A percentile compares a stretch with the other conserved stretches of the same genome.
Evolutionary conservation across 2,329 filamentous ascomycete genomes (phyloP).

Genomic region (Aspergillus intermedius): DNA sequence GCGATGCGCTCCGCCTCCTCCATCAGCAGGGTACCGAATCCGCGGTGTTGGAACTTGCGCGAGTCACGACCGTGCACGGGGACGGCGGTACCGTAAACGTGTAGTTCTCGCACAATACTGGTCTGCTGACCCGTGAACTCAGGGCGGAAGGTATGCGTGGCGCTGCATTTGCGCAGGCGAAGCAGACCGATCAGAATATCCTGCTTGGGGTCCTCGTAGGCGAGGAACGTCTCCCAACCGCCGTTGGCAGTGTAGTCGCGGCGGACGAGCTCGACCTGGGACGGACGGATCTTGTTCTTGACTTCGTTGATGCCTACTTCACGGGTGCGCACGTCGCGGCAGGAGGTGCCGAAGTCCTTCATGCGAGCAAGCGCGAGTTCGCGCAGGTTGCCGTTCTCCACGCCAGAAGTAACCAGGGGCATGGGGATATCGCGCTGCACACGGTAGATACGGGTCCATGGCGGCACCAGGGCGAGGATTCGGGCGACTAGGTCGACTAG

Average conservation of each 20-base stretch:
- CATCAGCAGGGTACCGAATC: slow-evolving; percentile 93
- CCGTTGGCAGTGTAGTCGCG: slow-evolving; percentile 92
- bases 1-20: slow-evolving; percentile 96
- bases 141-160: slow-evolving; percentile 84
- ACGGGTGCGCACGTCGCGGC: slow-evolving; percentile 89
- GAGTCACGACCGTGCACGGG: slow-evolving; percentile 92
- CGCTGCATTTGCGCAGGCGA: slow-evolving; percentile 80
- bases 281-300: slow-evolving; percentile 95
- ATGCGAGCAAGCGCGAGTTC: slow-evolving; percentile 92
- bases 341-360: slow-evolving; percentile 98
- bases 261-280: slow-evolving; percentile 89
- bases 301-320: slow-evolving; percentile 99
- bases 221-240: slow-evolving; percentile 97
- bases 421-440: slow-evolving; percentile 99
- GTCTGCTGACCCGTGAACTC: slow-evolving; percentile 82
- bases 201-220: slow-evolving; percentile 97
- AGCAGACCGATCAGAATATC: slow-evolving; percentile 92
- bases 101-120: slow-evolving; percentile 85
- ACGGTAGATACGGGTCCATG: slow-evolving; percentile 97
- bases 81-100: slow-evolving; percentile 96
- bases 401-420: slow-evolving; percentile 96
- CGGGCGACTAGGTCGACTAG: slow-evolving; percentile 91
- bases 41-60: slow-evolving; percentile 96
- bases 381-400: slow-evolving; percentile 93
- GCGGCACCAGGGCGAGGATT: slow-evolving; percentile 90